Evolutionary conservation across 805 yeast genomes (phyloP).

Genomic region (Hanseniaspora thailandica): DNA sequence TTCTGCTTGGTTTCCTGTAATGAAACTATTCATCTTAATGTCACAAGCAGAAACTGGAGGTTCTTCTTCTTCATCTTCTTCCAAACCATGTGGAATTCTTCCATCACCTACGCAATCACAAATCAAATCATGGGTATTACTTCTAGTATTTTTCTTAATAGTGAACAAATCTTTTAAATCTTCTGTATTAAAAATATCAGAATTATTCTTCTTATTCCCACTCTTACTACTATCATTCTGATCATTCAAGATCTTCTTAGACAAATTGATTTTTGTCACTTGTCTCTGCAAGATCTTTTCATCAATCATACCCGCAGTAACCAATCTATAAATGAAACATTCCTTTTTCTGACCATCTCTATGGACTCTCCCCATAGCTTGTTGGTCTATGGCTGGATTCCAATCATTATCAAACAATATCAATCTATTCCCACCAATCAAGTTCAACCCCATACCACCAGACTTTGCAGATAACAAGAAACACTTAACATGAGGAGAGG

Average conservation of each 20-base stretch:
- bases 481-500: constrained; percentile 24
- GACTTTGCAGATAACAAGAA: constrained; percentile 78
- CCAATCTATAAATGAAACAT: constrained; percentile 67
- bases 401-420: constrained; percentile 87
- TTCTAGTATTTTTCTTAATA: constrained; percentile 36
- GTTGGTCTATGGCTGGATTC: constrained; percentile 89
- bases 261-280: constrained; percentile 65
- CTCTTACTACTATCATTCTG: constrained; percentile 28
- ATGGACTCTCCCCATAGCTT: constrained; percentile 91
- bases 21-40: constrained; percentile 3
- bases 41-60: constrained; percentile 17
- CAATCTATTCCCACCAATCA: constrained; percentile 79
- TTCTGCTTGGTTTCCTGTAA: constrained; percentile 42
- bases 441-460: constrained; percentile 87
- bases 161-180: constrained; percentile 71
- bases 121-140: constrained; percentile 70
- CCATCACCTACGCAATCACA: constrained; percentile 55
- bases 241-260: constrained; percentile 53
- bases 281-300: constrained; percentile 92
- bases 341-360: constrained; percentile 81
- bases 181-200: constrained; percentile 50
- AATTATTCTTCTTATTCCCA: constrained; percentile 25
- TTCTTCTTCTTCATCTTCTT: constrained; percentile 16
- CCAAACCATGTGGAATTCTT: constrained; percentile 20
- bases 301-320: constrained; percentile 84